Conservation (phyloP, 495 filamentous ascomycete species). For the Astrothelium macrocarpum region DNA sequence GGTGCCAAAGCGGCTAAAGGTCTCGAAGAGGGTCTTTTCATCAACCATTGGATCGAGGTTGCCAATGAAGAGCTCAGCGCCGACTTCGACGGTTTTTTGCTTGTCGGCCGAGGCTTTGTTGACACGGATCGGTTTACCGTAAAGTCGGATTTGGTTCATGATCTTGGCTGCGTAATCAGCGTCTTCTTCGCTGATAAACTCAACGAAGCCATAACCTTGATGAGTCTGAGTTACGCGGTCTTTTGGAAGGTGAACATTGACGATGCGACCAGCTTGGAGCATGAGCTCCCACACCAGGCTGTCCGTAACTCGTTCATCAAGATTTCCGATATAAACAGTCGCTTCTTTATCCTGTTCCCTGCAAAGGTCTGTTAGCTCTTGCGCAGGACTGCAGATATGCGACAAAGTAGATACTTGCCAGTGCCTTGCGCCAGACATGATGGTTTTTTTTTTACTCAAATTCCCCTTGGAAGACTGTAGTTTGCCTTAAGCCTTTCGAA, state of each 20-base stretch:
- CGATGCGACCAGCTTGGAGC: slow-evolving; percentile 90
- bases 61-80: slow-evolving; percentile 93
- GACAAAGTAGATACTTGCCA: background rate
- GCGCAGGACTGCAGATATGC: background rate
- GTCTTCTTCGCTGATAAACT: slow-evolving; percentile 92
- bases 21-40: slow-evolving; percentile 95
- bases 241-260: slow-evolving; percentile 95
- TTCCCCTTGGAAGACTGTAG: background rate
- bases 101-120: slow-evolving; percentile 97
- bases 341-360: slow-evolving; percentile 99
- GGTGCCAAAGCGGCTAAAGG: slow-evolving; percentile 87
- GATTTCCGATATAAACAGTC: slow-evolving; percentile 95
- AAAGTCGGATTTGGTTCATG: slow-evolving; percentile 91
- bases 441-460: background rate
- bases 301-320: slow-evolving; percentile 91
- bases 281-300: slow-evolving; percentile 93
- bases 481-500: background rate
- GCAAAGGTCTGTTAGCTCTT: background rate
- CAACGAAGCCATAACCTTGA: slow-evolving; percentile 98
- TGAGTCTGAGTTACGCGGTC: slow-evolving; percentile 93
- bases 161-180: slow-evolving; percentile 94
- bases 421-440: slow-evolving; percentile 8
- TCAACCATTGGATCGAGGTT: slow-evolving; percentile 92
- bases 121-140: slow-evolving; percentile 89
- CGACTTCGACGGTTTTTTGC: slow-evolving; percentile 90